Evolutionary conservation across 2,329 filamentous ascomycete species (phyloP).

Genomic region (Aspergillus niger): DNA sequence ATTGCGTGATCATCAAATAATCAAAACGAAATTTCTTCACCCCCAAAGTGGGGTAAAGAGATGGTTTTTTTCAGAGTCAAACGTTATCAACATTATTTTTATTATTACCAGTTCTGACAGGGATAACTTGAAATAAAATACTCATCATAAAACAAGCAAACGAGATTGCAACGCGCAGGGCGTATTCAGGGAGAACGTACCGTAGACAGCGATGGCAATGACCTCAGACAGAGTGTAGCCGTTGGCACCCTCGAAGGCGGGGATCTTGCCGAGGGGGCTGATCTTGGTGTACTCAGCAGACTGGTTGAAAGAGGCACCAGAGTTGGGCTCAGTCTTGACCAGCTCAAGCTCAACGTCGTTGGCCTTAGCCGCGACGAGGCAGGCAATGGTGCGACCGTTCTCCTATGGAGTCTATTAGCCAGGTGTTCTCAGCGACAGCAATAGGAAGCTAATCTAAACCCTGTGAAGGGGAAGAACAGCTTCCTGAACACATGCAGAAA

Average conservation of each 20-base stretch:
- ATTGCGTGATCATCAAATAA: slow-evolving; percentile 17
- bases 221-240: slow-evolving; percentile 85
- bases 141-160: slow-evolving; percentile 62
- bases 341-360: slow-evolving; percentile 92
- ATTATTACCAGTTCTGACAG: slow-evolving; percentile 75
- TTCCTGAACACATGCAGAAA: not conserved
- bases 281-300: slow-evolving; percentile 78
- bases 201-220: slow-evolving; percentile 96
- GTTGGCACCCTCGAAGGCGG: slow-evolving; percentile 88
- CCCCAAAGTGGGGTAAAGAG: slow-evolving; percentile 44
- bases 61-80: slow-evolving; percentile 73
- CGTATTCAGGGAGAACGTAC: slow-evolving; percentile 63
- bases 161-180: slow-evolving; percentile 13
- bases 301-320: slow-evolving; percentile 62
- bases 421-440: slow-evolving; percentile 10
- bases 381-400: slow-evolving; percentile 85
- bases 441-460: slow-evolving; percentile 15
- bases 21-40: slow-evolving; percentile 19
- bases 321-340: slow-evolving; percentile 60
- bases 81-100: slow-evolving; percentile 70
- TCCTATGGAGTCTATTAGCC: slow-evolving; percentile 56
- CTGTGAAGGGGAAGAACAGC: slow-evolving; percentile 8
- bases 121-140: slow-evolving; percentile 85
- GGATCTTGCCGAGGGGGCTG: slow-evolving; percentile 88
- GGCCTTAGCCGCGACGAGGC: slow-evolving; percentile 94